Evolutionary conservation across 192 early-diverging fungal species (phyloP).

Genomic region (Backusella mclennaniae): DNA sequence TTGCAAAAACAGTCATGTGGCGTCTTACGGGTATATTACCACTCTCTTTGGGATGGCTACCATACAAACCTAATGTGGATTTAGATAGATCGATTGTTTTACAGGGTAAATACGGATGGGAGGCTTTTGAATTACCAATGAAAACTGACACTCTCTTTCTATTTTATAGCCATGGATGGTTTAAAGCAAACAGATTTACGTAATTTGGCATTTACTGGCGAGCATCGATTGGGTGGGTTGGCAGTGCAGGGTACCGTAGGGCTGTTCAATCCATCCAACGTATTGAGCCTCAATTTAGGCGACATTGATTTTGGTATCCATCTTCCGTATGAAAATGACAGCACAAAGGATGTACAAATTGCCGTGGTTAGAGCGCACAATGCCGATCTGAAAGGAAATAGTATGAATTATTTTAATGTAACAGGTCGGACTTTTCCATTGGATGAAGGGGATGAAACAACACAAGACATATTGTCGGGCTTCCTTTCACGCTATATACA

Average conservation of each 20-base stretch:
- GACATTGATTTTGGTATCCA: slow-evolving; percentile 35
- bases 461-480: background rate
- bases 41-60: slow-evolving; percentile 12
- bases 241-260: slow-evolving; percentile 14
- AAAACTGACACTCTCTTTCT: background rate
- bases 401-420: slow-evolving; percentile 28
- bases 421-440: slow-evolving; percentile 19
- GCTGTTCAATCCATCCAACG: slow-evolving; percentile 36
- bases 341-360: slow-evolving; percentile 23
- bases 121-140: background rate
- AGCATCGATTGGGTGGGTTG: slow-evolving; percentile 31
- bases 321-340: slow-evolving; percentile 18
- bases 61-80: background rate
- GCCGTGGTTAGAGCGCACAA: slow-evolving; percentile 27
- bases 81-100: slow-evolving; percentile 10
- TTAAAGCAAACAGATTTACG: slow-evolving; percentile 24
- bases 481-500: slow-evolving; percentile 33
- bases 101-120: slow-evolving; percentile 8
- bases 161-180: slow-evolving; percentile 32
- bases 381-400: slow-evolving; percentile 18
- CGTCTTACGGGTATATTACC: background rate
- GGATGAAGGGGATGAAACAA: background rate
- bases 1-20: slow-evolving; percentile 15
- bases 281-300: slow-evolving; percentile 26
- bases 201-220: slow-evolving; percentile 18